phyloP scores from a whole-genome alignment of 257 asterid genomes.

The Penstemon davidsonii region DNA sequence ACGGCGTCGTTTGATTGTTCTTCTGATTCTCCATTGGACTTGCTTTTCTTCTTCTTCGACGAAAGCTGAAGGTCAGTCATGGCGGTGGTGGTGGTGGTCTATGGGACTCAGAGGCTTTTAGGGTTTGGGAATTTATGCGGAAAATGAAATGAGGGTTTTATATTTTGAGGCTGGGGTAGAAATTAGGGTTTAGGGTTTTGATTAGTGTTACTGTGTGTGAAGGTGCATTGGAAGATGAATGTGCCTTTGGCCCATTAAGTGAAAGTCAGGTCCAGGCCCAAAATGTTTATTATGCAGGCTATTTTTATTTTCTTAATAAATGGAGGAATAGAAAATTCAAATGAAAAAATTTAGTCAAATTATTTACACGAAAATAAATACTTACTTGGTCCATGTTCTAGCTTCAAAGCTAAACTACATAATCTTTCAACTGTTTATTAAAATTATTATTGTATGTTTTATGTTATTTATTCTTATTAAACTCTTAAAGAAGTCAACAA shows the following conservation, averaged over 20 bases:
- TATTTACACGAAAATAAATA: not conserved
- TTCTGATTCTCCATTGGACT: conserved; percentile 25
- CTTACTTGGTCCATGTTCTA: not conserved
- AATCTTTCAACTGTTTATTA: too few relatives aligned
- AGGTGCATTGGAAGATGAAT: conserved; percentile 23
- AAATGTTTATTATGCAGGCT: not conserved
- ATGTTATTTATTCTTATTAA: too few relatives aligned
- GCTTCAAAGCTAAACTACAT: not conserved
- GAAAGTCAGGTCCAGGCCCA: conserved; percentile 8
- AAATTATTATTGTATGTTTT: too few relatives aligned
- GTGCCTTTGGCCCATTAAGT: not conserved
- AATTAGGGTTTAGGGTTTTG: conserved; percentile 55
- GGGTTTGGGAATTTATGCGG: conserved; percentile 7
- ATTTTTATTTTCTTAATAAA: not conserved
- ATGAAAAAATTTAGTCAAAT: not conserved
- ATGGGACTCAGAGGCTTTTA: conserved; percentile 5
- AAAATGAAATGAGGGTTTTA: conserved; percentile 3
- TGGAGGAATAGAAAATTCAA: not conserved
- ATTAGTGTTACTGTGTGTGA: not conserved
- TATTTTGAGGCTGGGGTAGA: conserved; percentile 19
- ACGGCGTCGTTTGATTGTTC: conserved; percentile 31
- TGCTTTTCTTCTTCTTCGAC: conserved; percentile 64
- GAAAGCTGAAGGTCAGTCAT: conserved; percentile 66
- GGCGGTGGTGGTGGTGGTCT: conserved; percentile 28
- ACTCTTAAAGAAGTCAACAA: too few relatives aligned